These are phyloP conservation scores for Spinacia oleracea DNA, from an alignment of 179 eudicot genomes.

Conservation along the genomic window DNA sequence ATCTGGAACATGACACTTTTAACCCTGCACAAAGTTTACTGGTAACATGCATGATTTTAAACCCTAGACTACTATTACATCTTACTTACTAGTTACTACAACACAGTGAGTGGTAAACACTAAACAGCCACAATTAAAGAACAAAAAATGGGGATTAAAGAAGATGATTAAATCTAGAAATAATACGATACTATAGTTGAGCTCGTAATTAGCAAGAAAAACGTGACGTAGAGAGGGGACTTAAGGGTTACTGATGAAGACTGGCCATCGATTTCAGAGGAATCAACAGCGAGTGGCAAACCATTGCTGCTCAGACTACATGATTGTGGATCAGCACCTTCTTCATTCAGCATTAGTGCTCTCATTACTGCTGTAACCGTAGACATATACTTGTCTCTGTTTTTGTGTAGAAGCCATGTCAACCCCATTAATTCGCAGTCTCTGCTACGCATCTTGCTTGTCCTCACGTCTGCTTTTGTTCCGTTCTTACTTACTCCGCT, in stretches of 20 bases:
- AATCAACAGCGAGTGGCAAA: constrained; percentile 86
- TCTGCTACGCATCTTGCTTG: constrained; percentile 57
- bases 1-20: background rate
- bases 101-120: background rate
- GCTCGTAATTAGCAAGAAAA: constrained; percentile 34
- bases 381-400: constrained; percentile 65
- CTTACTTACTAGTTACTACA: constrained; percentile 5
- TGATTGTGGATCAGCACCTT: constrained; percentile 48
- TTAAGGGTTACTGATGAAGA: constrained; percentile 36
- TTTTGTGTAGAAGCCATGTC: constrained; percentile 84
- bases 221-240: constrained; percentile 17
- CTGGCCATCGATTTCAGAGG: constrained; percentile 54
- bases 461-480: constrained; percentile 45
- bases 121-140: background rate
- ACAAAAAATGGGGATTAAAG: background rate
- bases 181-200: constrained; percentile 12
- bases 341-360: constrained; percentile 58
- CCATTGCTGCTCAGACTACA: constrained; percentile 75
- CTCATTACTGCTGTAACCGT: constrained; percentile 72
- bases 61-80: background rate
- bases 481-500: constrained; percentile 36
- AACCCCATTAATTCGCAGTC: constrained; percentile 91
- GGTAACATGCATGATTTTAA: background rate
- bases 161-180: background rate
- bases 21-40: background rate